Base-by-base conservation (phyloP, 2,329 filamentous ascomycete genomes). In the Mycosphaerella arachidis region DNA sequence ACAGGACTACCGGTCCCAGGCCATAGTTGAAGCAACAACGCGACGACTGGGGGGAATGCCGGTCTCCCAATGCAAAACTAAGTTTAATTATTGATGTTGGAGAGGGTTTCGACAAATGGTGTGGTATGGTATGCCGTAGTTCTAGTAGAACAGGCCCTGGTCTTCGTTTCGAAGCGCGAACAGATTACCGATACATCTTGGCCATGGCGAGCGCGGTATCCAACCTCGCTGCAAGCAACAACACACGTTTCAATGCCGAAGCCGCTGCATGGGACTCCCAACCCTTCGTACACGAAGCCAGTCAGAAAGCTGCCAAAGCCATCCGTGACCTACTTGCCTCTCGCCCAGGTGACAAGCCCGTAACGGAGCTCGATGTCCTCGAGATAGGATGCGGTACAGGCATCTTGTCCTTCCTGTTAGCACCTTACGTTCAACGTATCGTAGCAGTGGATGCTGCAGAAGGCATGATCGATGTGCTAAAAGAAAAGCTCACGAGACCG, bases 361-460 rank as follows among this genome's bases (percentile, higher is more conserved):
- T 45, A 13, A 45, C 29, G 18, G n/a, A 54, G 12, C 55, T 59
- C n/a, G 52, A 59, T n/a, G 60, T 69, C 5, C 62, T 69, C 20
- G 67, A 69, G 37, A 68, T 69, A 13, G 67, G 67, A 9, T 69
- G 67, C 55, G 67, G 67, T 2, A 69, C 67, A 10, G 67, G 67
- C 31, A 67, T 68, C 18, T 53, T 69, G 6, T 66, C 62, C 13
- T 67, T 68, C 50, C 58, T 68, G 29, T 56, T 69, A 20, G 66
- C 64, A 10, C 56, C 61, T 24, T 52, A 64, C 20, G 62, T 67
- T 1, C 55, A 48, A 7, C 60, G 60, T 24, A 60, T 69, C 12
- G 65, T 69, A 10, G 64, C 66, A 4, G 63, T 69, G 12, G 67
- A 69, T 46, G 66, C 66, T 2, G 67, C 66, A 10, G 60, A 69